Base-by-base conservation (phyloP, 345 rosid genomes). In the Psidium guajava region DNA sequence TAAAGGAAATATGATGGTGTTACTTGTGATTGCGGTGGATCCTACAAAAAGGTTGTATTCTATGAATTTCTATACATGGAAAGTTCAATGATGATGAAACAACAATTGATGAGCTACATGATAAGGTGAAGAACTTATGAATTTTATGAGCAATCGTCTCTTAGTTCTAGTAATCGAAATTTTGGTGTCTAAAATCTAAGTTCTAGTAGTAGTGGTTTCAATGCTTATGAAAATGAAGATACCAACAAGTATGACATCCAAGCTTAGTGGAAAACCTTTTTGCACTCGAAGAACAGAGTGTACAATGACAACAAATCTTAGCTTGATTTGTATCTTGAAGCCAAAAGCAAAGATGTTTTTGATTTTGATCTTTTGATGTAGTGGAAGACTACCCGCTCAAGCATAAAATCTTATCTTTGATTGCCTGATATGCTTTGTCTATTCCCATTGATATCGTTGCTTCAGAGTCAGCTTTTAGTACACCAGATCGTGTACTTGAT, bases 221-320 rank as follows among this genome's bases (percentile, higher is more conserved):
- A 0, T 22, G n/a, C 6, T 1, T 2, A 55, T 8, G 59, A 25
- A 0, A 11, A 24, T 56, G 9, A 56, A 11, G 0, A 0, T 56
- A 3, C 24, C 14, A 0, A 1, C 27, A 22, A 56, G 2, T 25
- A 22, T 55, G 59, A 22, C 24, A 55, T 3, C 15, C 53, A 51
- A 51, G 59, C 24, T 22, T 22, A 2, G 59, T 9, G n/a, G 28
- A 25, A 57, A 57, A 25, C 28, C 28, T 24, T 57, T 57, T 25
- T 57, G 14, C 5, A 25, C 15, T 0, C 5, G 3, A 25, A 57
- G 64, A 57, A 58, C 14, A 52, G 13, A 58, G 27, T 58, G 6
- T 58, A 4, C 6, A 14, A 58, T 25, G 16, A 28, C 15, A 25
- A n/a, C 16, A 25, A 11, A 58, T 58, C 1, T 25, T 3, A n/a